Conservation (phyloP, 2,329 filamentous ascomycete genomes). For the Raffaelea ambrosiae region DNA sequence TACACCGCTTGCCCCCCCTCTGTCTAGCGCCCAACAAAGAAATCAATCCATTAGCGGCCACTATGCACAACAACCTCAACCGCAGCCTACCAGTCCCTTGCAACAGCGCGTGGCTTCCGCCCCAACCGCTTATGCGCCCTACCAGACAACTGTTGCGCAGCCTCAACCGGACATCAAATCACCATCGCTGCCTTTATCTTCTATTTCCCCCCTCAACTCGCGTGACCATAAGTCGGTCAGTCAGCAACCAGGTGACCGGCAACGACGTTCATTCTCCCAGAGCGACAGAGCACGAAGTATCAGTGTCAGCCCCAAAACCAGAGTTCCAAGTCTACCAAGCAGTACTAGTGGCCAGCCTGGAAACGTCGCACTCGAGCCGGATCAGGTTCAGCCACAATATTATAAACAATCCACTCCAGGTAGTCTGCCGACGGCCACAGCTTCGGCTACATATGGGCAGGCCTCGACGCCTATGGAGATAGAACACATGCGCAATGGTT, state of each 20-base stretch:
- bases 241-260: conserved; percentile 22
- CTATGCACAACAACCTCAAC: conserved; percentile 1
- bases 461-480: conserved; percentile 19
- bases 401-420: neutral
- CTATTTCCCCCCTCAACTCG: neutral
- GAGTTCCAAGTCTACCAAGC: conserved; percentile 43
- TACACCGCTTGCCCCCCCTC: conserved; percentile 43
- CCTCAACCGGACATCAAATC: conserved; percentile 8
- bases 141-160: conserved; percentile 12
- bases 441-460: no score
- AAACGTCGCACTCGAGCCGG: neutral
- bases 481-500: conserved; percentile 25
- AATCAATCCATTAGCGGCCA: conserved; percentile 11
- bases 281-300: conserved; percentile 61
- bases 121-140: conserved; percentile 13
- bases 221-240: conserved; percentile 27
- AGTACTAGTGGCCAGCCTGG: conserved; percentile 23
- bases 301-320: conserved; percentile 73
- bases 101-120: neutral
- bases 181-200: conserved; percentile 21
- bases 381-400: neutral
- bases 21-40: conserved; percentile 29
- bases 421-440: neutral
- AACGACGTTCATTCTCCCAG: conserved; percentile 42
- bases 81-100: neutral